Percentiles rank a stretch among this genome's conserved stretches.
phyloP scores from a whole-genome alignment of 305 asterid genomes.

The Fraxinus paxiana region DNA sequence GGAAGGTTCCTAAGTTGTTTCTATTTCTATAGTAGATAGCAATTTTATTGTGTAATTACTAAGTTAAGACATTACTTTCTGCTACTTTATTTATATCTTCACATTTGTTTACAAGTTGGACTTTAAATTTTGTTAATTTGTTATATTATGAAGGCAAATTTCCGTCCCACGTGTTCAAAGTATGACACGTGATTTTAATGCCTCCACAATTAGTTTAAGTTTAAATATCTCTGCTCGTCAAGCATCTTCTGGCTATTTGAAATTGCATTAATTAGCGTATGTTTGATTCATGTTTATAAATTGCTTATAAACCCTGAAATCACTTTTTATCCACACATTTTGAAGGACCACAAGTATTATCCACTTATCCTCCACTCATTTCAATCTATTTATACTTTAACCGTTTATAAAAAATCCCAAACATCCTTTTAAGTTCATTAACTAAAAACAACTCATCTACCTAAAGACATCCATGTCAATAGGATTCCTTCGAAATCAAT shows the following conservation, averaged over 20 bases:
- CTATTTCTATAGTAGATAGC: neutral
- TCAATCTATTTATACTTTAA: neutral
- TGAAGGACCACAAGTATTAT: neutral
- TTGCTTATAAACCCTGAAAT: neutral
- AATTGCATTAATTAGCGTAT: neutral
- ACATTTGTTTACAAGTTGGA: neutral
- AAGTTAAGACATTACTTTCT: neutral
- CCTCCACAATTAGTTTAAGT: neutral
- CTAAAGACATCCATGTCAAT: neutral
- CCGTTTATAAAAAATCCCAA: neutral
- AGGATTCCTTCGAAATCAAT: neutral
- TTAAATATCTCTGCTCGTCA: neutral
- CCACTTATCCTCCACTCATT: neutral
- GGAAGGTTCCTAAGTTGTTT: neutral
- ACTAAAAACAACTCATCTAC: neutral
- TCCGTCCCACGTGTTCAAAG: neutral
- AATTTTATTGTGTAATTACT: neutral
- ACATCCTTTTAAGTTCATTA: neutral
- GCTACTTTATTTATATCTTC: neutral
- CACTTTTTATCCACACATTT: neutral
- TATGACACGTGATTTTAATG: neutral
- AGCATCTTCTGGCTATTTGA: neutral
- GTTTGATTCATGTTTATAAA: neutral
- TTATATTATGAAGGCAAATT: neutral
- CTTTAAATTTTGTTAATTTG: neutral